Evolutionary conservation across 345 rosid species (phyloP), one percentile per base, ranked within the genome.

Genomic region (Turritis glabra): DNA sequence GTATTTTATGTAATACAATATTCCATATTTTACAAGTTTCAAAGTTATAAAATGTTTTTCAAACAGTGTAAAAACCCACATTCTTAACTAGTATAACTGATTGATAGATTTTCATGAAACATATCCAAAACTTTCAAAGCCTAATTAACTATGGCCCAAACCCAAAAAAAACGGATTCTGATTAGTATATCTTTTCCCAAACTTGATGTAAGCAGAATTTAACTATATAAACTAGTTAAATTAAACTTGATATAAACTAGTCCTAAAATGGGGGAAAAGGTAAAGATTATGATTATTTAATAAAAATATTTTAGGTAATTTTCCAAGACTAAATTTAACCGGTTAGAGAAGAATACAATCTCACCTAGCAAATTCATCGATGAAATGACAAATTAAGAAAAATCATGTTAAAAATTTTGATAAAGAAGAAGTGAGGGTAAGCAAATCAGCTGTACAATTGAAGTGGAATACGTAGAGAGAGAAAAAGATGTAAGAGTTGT

Each of bases 361-460:
- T 21, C 11, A 17, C 48, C 1, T 22, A 19, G 9, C 15, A 32
- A 65, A 23, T 32, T 64, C 8, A 44, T 65, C 17, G 1, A 55
- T 11, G 8, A 10, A 21, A 25, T 4, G 15, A n/a, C 9, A 55
- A 17, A 23, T 5, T 8, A 22, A 46, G 14, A 58, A 29, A 67
- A 2, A 22, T n/a, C 18, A 22, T 0, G 26, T 27, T 22, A 13
- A 54, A 40, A 5, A 7, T n/a, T 25, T 22, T 51, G 43, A 51
- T 54, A 12, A 33, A 51, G 0, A 41, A 9, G 25, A 40, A 53
- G 4, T 51, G 64, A 64, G n/a, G 33, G 62, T 61, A 61, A 50
- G 52, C 21, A 38, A 62, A 60, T 27, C 62, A 65, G 37, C 71
- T 73, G 79, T 76, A 76, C 79, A 76, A 52, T 76, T 74, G 79